phyloP scores from a whole-genome alignment of 1,139 yeast genomes.

The Zygoascus sp. region DNA sequence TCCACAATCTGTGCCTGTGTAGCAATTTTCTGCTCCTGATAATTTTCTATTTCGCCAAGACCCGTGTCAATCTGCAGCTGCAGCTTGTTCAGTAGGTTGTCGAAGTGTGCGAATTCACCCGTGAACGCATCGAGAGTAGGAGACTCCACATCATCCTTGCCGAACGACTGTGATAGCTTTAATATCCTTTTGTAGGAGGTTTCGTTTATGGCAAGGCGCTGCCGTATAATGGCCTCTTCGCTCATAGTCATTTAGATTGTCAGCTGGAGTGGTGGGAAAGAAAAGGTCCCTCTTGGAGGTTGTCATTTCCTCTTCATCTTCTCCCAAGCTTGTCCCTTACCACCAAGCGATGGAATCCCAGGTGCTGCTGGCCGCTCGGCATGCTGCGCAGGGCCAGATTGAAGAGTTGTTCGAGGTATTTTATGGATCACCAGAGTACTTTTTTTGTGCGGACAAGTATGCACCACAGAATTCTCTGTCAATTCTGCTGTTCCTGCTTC shows the following conservation, averaged over 20 bases:
- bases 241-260: constrained; percentile 1
- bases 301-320: no score
- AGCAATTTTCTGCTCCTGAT: constrained; percentile 21
- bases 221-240: constrained; percentile 27
- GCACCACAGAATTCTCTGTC: constrained; percentile 22
- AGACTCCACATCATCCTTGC: constrained; percentile 9
- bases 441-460: constrained; percentile 15
- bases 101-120: constrained; percentile 25
- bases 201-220: constrained; percentile 28
- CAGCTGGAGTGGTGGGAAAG: no score
- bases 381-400: constrained; percentile 22
- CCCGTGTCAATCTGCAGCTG: constrained; percentile 29
- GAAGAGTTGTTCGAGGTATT: constrained; percentile 16
- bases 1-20: constrained; percentile 19
- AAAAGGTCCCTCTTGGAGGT: neutral
- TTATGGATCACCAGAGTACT: constrained; percentile 14
- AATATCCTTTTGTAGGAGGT: constrained; percentile 24
- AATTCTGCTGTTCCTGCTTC: constrained; percentile 20
- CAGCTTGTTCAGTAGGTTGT: constrained; percentile 24
- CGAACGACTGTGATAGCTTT: constrained; percentile 17
- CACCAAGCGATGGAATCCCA: constrained; percentile 34
- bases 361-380: constrained; percentile 20
- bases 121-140: constrained; percentile 10
- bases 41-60: constrained; percentile 23
- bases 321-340: neutral